Evolutionary conservation across 768 basidiomycete genomes (phyloP), one percentile per base, ranked within the genome.

Genomic region (Thelephora ganbajun): DNA sequence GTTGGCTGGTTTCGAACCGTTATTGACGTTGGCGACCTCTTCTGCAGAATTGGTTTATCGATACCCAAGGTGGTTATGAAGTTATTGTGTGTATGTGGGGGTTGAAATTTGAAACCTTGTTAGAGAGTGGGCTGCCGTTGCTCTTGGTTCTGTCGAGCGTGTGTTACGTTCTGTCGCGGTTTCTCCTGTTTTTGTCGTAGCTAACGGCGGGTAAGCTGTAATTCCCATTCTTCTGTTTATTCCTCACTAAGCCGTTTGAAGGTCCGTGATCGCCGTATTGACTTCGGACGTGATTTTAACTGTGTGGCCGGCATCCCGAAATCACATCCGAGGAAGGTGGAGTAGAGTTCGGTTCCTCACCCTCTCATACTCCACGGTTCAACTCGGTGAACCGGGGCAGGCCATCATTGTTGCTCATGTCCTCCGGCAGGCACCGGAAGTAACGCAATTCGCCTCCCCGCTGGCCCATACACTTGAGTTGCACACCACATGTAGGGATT

Each of bases 251-350:
- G 45, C 13, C 35, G 18, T 33, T 33, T 43, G 26, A 50, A 88
- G 85, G 47, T 86, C 83, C 53, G 60, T 87, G 20, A 57, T 86
- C 45, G 82, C 76, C 2, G 66, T 77, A 16, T 65, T 88, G 49
- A 85, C 72, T 49, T 80, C 83, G 13, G 88, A 88, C 53, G 71
- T 83, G 72, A 83, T 88, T 59, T 61, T 87, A 20, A 70, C 73
- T 12, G 64, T 89, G 11, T 89, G 80, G 82, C 65, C 64, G 9
- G 70, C 83, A 2, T 61, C 63, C 1, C 82, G 82, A 56, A 83
- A 88, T 55, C 72, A 72, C 51, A 56, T 87, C 19, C 81, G 73
- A 51, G 84, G 86, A 42, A 75, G 83, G 66, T 89, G 86, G 87
- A 49, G 54, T 5, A 79, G 72, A 60, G 86, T 78, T 54, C 43